These are phyloP conservation scores for Phanerochaete sordida DNA, from an alignment of 768 basidiomycete species.

Conservation along the genomic window DNA sequence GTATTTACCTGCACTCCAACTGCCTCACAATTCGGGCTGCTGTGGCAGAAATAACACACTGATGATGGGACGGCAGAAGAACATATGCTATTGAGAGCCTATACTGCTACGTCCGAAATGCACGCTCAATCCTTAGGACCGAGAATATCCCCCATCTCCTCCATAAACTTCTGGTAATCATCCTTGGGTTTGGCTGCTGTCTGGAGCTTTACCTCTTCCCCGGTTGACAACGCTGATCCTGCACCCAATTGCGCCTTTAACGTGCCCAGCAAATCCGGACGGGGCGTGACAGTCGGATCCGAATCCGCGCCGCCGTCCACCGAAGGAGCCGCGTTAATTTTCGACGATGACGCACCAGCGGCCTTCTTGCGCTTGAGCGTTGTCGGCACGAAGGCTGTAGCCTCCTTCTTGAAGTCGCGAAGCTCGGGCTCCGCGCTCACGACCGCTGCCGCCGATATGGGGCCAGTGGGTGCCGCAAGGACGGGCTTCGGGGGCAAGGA, in stretches of 20 bases:
- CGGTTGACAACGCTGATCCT: slow-evolving; percentile 21
- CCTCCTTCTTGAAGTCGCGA: slow-evolving; percentile 93
- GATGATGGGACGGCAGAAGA: no score
- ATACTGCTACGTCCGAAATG: neutral
- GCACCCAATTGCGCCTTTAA: slow-evolving; percentile 59
- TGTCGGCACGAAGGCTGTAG: slow-evolving; percentile 86
- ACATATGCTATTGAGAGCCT: neutral
- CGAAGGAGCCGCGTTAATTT: slow-evolving; percentile 64
- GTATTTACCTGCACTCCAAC: no score
- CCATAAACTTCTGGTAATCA: slow-evolving; percentile 75
- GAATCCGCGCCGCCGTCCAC: slow-evolving; percentile 34
- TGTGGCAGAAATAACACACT: no score
- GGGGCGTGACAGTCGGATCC: slow-evolving; percentile 32
- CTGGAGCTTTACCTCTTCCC: slow-evolving; percentile 19
- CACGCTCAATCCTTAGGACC: slow-evolving; percentile 4
- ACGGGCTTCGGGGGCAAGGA: slow-evolving; percentile 29
- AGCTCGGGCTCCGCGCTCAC: slow-evolving; percentile 85
- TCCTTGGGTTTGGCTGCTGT: slow-evolving; percentile 43
- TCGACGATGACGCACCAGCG: slow-evolving; percentile 31
- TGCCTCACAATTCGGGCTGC: no score
- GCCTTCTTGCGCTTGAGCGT: slow-evolving; percentile 73
- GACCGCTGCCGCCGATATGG: slow-evolving; percentile 49
- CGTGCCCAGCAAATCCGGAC: slow-evolving; percentile 65
- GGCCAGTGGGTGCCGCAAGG: slow-evolving; percentile 15
- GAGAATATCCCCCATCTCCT: slow-evolving; percentile 71